These are phyloP conservation scores for Monosporascus sp. DNA, from an alignment of 2,329 filamentous ascomycete species.

Conservation along the genomic window DNA sequence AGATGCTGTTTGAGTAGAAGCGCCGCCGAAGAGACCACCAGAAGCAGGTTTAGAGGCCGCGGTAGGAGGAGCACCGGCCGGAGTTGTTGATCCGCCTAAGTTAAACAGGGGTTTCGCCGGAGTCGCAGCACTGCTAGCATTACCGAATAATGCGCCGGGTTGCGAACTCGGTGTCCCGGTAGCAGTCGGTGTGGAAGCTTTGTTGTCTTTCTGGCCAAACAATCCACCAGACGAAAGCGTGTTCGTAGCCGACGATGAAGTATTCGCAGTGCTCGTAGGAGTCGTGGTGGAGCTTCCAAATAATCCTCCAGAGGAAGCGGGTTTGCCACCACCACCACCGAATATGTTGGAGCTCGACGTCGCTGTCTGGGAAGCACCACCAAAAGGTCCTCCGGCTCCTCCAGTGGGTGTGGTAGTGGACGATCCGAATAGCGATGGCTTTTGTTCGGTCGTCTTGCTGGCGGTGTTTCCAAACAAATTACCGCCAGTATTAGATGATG, in stretches of 20 bases:
- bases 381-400: constrained; percentile 18
- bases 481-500: constrained; percentile 13
- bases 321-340: constrained; percentile 19
- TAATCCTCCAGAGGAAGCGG: constrained; percentile 22
- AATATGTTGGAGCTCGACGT: constrained; percentile 19
- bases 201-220: constrained; percentile 21
- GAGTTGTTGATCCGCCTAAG: constrained; percentile 45
- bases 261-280: constrained; percentile 16
- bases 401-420: constrained; percentile 21
- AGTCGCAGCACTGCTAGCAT: constrained; percentile 26
- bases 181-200: constrained; percentile 13
- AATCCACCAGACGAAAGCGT: constrained; percentile 16
- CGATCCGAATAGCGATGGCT: constrained; percentile 24
- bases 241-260: constrained; percentile 16
- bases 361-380: constrained; percentile 13
- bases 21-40: constrained; percentile 20
- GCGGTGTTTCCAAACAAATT: constrained; percentile 29
- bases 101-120: constrained; percentile 43
- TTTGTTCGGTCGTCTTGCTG: constrained; percentile 25
- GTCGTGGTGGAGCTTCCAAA: constrained; percentile 27
- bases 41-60: constrained; percentile 26
- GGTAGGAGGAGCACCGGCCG: constrained; percentile 48
- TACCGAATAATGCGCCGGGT: constrained; percentile 18
- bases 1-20: constrained; percentile 16
- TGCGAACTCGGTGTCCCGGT: constrained; percentile 15